Base-by-base conservation (phyloP, 805 yeast genomes). In the Debaryomyces tyrocola region DNA sequence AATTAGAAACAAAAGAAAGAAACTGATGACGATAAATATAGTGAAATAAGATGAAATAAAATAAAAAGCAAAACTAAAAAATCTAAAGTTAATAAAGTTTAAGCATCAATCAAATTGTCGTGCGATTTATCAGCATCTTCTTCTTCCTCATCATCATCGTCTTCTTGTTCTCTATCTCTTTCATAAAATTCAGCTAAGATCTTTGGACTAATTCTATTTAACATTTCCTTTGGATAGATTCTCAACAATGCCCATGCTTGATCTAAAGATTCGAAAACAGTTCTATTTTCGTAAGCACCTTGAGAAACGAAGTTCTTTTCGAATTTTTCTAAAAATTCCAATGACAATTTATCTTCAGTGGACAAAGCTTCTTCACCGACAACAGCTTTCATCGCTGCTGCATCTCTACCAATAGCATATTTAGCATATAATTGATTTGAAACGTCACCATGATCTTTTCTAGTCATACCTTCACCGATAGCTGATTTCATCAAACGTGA, bases 281-380 rank as follows among this genome's bases (percentile, higher is more conserved):
- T 79, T 80, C 99, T 89, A 69, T 90, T 81, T 72, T 94, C 99
- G 67, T 94, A 94, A 44, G 97, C 92, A 68, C 98, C 98, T 77
- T 94, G 99, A 40, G 90, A 64, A 60, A 94, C 90, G 63, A 95
- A 95, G 44, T 92, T 87, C 79, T 88, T 90, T 74, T 94, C 99
- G 60, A 94, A 94, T 76, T 94, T 94, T 68, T 95, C 99, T 75
- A 94, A 83, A 69, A 94, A 94, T 77, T 94, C 99, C 65, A 94
- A 80, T 2, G 99, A 94, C 55, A 94, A 80, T 75, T 95, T 95
- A 74, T 94, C 99, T 72, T 94, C 99, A 54, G 89, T 89, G 29
- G 97, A 90, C 63, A 94, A 79, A 31, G 99, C 99, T 74, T 94
- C 99, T 74, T 94, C 99, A 83, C 99, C 99, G 59, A 94, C 99